Evolutionary conservation across 176 grass and related monocot species (phyloP), one percentile per base, ranked within the genome.

Genomic region (Neostapfia colusana): DNA sequence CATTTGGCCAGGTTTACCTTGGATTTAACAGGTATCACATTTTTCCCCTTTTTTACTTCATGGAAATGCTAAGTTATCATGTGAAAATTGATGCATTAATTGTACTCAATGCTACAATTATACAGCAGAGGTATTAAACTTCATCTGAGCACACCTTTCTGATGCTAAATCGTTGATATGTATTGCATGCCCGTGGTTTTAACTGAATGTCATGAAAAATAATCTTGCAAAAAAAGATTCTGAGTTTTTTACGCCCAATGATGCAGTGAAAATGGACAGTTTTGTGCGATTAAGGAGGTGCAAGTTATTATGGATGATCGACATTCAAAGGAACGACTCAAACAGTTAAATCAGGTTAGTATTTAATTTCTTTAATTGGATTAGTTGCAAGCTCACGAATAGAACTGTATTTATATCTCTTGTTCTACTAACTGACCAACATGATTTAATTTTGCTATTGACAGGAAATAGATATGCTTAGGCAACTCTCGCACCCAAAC

Each of bases 221-320:
- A 65, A 11, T 49, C 46, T n/a, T 28, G 18, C 15, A 43, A 57
- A 7, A 40, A 73, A 2, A 36, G 21, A 54, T 36, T 74, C 69
- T 84, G 55, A 64, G 2, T 37, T 58, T 27, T 23, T 51, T 57
- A 64, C 69, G 56, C 58, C 43, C 11, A 24, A 80, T 39, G 15
- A 71, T 84, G 71, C 87, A 98, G 95, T 88, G 91, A 94, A 74
- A 94, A 72, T 78, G 95, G 95, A 11, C 89, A 90, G 54, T 88
- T 98, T 72, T 99, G 95, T 78, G 95, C 92, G 14, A 92, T 95
- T 76, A 99, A 99, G 85, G 91, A 99, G 88, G 95, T 99, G 23
- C 89, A 92, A 65, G 87, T 95, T 79, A 99, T 99, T 80, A 90
- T 81, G 77, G 95, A 99, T 67, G 95, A 99, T 83, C 75, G 85